Conservation (phyloP, 352 stramenopile genomes). For the Globisporangium spiculum region DNA sequence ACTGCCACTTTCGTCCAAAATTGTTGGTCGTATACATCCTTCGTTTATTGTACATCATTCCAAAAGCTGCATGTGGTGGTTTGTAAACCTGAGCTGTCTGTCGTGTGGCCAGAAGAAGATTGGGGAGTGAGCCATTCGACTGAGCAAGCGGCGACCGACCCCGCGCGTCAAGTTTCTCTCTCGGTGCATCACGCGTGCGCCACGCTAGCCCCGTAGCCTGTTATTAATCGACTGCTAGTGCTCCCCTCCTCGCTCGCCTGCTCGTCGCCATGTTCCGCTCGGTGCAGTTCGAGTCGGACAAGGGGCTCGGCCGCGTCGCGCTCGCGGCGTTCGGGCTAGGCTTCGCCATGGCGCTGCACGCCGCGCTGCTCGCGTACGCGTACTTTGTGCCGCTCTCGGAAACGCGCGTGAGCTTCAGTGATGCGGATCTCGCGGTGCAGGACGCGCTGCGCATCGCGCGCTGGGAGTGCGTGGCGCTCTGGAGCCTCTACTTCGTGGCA, state of each 20-base stretch:
- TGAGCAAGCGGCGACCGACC: not conserved
- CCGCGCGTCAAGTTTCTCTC: not conserved
- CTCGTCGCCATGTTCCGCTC: conserved; percentile 53
- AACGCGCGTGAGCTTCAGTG: not conserved
- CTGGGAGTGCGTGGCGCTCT: conserved; percentile 62
- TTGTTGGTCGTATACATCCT: not conserved
- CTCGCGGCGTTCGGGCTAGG: conserved; percentile 74
- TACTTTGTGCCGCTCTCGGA: conserved; percentile 23
- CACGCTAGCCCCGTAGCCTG: not conserved
- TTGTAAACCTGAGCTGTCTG: not conserved
- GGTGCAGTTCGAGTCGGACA: conserved; percentile 73
- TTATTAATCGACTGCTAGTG: not conserved
- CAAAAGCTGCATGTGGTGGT: not conserved
- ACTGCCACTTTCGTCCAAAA: not conserved
- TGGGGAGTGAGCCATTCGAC: not conserved
- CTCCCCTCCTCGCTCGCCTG: not conserved
- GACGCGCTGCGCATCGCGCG: conserved; percentile 17
- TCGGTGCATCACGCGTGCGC: not conserved
- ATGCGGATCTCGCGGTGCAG: not conserved
- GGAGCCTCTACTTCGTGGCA: conserved; percentile 72
- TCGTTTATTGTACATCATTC: not conserved
- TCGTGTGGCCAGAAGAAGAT: not conserved
- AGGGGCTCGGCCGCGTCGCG: conserved; percentile 70
- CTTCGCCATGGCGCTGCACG: conserved; percentile 70
- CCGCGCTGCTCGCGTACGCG: conserved; percentile 41